Evolutionary conservation across 257 asterid genomes (phyloP).

Genomic region (Scutellaria baicalensis): DNA sequence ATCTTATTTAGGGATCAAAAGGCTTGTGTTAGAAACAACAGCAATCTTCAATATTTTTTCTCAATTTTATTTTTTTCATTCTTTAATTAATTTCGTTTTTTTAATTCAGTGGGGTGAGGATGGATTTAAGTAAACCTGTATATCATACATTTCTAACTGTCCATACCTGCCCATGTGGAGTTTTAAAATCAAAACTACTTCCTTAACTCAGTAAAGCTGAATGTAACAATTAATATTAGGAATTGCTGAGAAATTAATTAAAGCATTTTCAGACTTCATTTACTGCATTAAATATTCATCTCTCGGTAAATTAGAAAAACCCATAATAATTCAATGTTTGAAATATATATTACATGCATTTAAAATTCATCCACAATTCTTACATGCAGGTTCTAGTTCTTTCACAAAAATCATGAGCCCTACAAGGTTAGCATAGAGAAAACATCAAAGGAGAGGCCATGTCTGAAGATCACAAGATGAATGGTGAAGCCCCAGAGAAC

Average conservation of each 20-base stretch:
- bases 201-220: conserved; percentile 15
- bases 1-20: not conserved
- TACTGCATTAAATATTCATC: not conserved
- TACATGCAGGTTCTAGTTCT: no score
- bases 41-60: not conserved
- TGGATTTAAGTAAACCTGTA: conserved; percentile 1
- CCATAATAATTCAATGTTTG: conserved; percentile 10
- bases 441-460: not conserved
- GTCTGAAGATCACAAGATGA: conserved; percentile 26
- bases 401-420: no score
- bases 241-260: not conserved
- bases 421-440: no score
- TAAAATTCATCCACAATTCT: not conserved
- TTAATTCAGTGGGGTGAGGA: not conserved
- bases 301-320: not conserved
- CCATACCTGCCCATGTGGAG: conserved; percentile 14
- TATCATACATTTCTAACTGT: conserved; percentile 9
- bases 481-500: conserved; percentile 10
- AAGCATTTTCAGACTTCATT: not conserved
- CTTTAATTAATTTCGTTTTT: not conserved
- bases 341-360: conserved; percentile 9
- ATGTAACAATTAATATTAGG: conserved; percentile 18
- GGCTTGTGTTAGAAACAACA: not conserved
- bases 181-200: conserved; percentile 23
- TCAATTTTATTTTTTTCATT: not conserved